These are phyloP conservation scores for thale cress (Arabidopsis thaliana) DNA, from an alignment of 345 rosid species.

Conservation along the genomic window DNA sequence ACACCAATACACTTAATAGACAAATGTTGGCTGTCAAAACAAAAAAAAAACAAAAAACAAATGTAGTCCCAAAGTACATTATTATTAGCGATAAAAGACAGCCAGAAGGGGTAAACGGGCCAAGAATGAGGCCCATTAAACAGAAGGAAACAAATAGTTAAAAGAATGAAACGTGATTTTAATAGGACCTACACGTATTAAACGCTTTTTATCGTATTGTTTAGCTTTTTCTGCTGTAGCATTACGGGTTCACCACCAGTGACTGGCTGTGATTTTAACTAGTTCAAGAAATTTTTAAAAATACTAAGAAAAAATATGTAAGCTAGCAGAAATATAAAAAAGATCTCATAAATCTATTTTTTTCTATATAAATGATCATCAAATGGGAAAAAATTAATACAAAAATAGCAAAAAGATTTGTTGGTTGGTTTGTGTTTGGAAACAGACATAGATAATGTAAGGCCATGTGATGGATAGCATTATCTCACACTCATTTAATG, in stretches of 20 bases:
- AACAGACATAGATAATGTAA: conserved; percentile 43
- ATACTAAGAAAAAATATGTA: not conserved
- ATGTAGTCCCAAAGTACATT: not conserved
- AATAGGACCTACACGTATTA: conserved; percentile 32
- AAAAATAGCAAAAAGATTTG: conserved; percentile 20
- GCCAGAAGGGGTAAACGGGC: conserved; percentile 34
- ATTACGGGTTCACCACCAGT: conserved; percentile 11
- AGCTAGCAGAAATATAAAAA: too few species aligned
- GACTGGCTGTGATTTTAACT: conserved; percentile 12
- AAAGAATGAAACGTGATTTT: conserved; percentile 11
- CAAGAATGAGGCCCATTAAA: conserved; percentile 33
- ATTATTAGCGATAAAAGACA: conserved; percentile 1
- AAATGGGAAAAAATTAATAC: not conserved
- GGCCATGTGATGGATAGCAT: conserved; percentile 48
- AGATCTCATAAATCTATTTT: too few species aligned
- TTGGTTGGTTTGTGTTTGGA: conserved; percentile 41
- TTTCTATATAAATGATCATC: too few species aligned
- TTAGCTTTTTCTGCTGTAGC: conserved; percentile 26
- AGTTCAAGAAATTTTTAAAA: not conserved
- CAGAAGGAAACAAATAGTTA: conserved; percentile 28
- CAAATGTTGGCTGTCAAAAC: too few species aligned
- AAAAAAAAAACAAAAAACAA: too few species aligned
- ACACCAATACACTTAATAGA: not conserved
- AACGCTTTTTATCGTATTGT: conserved; percentile 19
- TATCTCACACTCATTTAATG: conserved; percentile 43